Base-by-base conservation (phyloP, 179 eudicot genomes). In the Silene vulgaris region DNA sequence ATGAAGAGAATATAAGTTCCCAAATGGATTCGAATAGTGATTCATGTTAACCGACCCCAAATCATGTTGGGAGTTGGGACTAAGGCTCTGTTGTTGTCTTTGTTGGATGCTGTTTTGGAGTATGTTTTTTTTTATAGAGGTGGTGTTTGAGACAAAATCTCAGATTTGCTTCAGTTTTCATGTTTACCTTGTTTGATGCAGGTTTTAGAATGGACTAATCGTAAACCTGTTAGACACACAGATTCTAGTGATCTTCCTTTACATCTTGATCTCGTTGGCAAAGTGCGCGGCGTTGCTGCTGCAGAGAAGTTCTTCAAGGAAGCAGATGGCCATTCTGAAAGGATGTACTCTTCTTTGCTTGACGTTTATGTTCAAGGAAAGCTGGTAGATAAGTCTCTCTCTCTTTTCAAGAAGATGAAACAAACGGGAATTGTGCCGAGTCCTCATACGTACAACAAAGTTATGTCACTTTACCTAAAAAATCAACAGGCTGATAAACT, bases 181-280 rank as follows among this genome's bases (percentile, higher is more conserved):
- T 23, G 26, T 23, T 23, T 23, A 23, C 26, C 26, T 23, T 23
- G 26, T 23, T 23, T 23, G 26, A 23, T 23, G 26, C 26, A 23
- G 26, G 26, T 23, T 23, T 23, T 23, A 23, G 26, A 23, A 23
- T 87, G 90, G 90, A 83, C 80, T 77, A 81, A 72, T 43, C 21
- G 64, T 57, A 77, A 69, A 73, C 62, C 77, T 61, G 59, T 73
- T 20, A 77, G 61, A 67, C 67, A 62, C 54, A 62, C 67, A 61
- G 64, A 74, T 37, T 73, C 82, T 5, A 76, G 81, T 14, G 84
- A 87, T 74, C 77, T 59, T 59, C 89, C 90, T 67, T 59, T 84
- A 71, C 88, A 81, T 26, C 76, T 89, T 77, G 90, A 88, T 78
- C 85, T 89, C 20, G 82, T 86, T 32, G 88, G 89, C 48, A 82